Percentiles rank a stretch among this genome's conserved stretches.
These are phyloP conservation scores for Neodidymelliopsis sp. DNA, from an alignment of 2,329 filamentous ascomycete genomes.

Conservation along the genomic window DNA sequence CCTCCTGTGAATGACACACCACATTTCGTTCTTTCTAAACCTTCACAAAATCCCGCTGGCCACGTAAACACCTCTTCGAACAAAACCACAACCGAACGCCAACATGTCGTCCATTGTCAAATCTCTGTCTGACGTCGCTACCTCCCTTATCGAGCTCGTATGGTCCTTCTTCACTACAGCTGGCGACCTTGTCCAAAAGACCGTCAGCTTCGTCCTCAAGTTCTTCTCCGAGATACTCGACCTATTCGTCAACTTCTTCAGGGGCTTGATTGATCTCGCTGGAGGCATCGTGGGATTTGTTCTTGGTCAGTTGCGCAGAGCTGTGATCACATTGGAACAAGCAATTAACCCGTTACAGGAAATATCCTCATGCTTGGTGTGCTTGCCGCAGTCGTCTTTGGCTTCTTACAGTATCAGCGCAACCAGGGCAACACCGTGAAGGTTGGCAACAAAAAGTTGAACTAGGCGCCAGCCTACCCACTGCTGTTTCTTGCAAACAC, in stretches of 20 bases:
- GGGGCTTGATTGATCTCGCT: slow-evolving; percentile 43
- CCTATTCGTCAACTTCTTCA: slow-evolving; percentile 43
- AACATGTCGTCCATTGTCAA: slow-evolving; percentile 45
- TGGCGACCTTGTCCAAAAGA: slow-evolving; percentile 40
- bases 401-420: slow-evolving; percentile 48
- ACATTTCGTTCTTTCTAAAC: no score
- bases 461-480: slow-evolving; percentile 23
- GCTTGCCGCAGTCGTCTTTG: slow-evolving; percentile 41
- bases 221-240: slow-evolving; percentile 38
- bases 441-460: slow-evolving; percentile 49
- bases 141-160: slow-evolving; percentile 44
- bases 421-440: slow-evolving; percentile 45
- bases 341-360: slow-evolving; percentile 22
- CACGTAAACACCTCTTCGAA: not conserved
- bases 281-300: slow-evolving; percentile 46
- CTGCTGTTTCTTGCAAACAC: not conserved
- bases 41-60: not conserved
- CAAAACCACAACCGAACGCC: not conserved
- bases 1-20: no score
- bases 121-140: slow-evolving; percentile 42
- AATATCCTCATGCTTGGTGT: slow-evolving; percentile 47
- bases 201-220: slow-evolving; percentile 37
- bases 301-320: slow-evolving; percentile 31
- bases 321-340: not conserved
- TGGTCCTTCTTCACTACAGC: slow-evolving; percentile 48